A percentile compares a stretch with the other conserved stretches of the same genome.
Conservation (phyloP, 495 filamentous ascomycete genomes). For the Chaetomidium leptoderma region DNA sequence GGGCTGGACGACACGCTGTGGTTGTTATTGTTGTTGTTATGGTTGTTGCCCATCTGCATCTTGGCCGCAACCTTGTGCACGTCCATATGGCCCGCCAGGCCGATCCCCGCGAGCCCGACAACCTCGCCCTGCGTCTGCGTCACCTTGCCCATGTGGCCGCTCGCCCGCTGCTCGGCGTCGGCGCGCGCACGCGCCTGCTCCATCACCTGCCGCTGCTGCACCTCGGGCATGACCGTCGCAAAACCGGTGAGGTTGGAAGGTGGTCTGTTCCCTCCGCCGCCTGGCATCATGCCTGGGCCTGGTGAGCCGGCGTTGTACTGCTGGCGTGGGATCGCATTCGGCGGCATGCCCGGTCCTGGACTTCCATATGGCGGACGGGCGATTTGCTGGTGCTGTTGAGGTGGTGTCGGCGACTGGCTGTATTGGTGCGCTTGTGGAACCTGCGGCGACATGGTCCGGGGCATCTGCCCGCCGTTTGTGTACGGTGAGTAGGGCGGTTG, state of each 20-base stretch:
- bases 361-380: slow-evolving; percentile 24
- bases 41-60: slow-evolving; percentile 30
- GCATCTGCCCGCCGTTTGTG: slow-evolving; percentile 34
- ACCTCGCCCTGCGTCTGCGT: slow-evolving; percentile 27
- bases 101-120: slow-evolving; percentile 36
- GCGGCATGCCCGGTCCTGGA: slow-evolving; percentile 27
- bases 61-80: slow-evolving; percentile 36
- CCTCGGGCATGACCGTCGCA: slow-evolving; percentile 36
- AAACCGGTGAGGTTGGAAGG: slow-evolving; percentile 31
- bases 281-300: slow-evolving; percentile 20
- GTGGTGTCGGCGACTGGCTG: slow-evolving; percentile 30
- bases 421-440: slow-evolving; percentile 29
- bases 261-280: slow-evolving; percentile 10
- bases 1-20: not conserved
- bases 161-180: slow-evolving; percentile 37
- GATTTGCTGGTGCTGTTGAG: slow-evolving; percentile 33
- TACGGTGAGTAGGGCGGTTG: slow-evolving; percentile 26
- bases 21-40: not conserved
- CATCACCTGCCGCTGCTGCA: slow-evolving; percentile 38
- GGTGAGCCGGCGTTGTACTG: slow-evolving; percentile 24
- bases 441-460: slow-evolving; percentile 35
- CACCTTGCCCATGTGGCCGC: slow-evolving; percentile 34
- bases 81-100: slow-evolving; percentile 35
- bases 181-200: slow-evolving; percentile 46
- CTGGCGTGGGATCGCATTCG: slow-evolving; percentile 27